Percentiles rank a stretch among this genome's conserved stretches.
Evolutionary conservation across 2,329 filamentous ascomycete genomes (phyloP).

Genomic region (Colletotrichum orbiculare): DNA sequence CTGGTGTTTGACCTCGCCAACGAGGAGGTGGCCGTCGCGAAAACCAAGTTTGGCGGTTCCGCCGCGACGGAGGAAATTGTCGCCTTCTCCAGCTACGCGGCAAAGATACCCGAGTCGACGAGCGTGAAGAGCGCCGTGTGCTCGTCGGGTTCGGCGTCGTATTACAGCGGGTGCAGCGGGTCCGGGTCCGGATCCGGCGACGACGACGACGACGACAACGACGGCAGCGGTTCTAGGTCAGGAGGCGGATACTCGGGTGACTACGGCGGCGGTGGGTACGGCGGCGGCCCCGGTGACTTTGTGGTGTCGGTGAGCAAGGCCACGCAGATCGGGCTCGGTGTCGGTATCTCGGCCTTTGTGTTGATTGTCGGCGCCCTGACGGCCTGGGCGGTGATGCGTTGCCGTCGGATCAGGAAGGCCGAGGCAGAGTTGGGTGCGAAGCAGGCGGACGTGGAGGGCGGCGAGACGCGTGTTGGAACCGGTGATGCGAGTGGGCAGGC

Average conservation of each 20-base stretch:
- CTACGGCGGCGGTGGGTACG: too few species aligned
- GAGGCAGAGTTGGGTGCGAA: constrained; percentile 15
- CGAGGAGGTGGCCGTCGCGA: constrained; percentile 46
- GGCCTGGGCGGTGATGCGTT: constrained; percentile 23
- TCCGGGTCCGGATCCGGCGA: background rate
- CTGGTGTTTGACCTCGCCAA: constrained; percentile 47
- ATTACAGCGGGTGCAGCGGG: background rate
- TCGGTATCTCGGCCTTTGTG: background rate
- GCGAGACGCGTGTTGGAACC: too few species aligned
- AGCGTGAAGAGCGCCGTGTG: background rate
- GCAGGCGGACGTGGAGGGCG: background rate
- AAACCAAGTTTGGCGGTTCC: constrained; percentile 40
- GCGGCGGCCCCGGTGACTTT: too few species aligned
- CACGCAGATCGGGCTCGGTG: background rate
- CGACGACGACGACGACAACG: background rate
- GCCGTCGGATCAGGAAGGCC: constrained; percentile 16
- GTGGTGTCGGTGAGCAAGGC: background rate
- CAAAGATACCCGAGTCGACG: constrained; percentile 42
- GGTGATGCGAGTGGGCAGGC: too few species aligned
- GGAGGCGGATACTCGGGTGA: too few species aligned
- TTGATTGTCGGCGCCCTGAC: constrained; percentile 1
- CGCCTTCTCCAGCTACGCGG: constrained; percentile 42
- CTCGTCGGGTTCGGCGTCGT: background rate
- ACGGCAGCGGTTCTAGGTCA: background rate
- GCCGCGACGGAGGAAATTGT: constrained; percentile 39